A percentile compares a stretch with the other conserved stretches of the same genome.
These are phyloP conservation scores for Fragosphaeria purpurea DNA, from an alignment of 2,329 filamentous ascomycete species.

Conservation along the genomic window DNA sequence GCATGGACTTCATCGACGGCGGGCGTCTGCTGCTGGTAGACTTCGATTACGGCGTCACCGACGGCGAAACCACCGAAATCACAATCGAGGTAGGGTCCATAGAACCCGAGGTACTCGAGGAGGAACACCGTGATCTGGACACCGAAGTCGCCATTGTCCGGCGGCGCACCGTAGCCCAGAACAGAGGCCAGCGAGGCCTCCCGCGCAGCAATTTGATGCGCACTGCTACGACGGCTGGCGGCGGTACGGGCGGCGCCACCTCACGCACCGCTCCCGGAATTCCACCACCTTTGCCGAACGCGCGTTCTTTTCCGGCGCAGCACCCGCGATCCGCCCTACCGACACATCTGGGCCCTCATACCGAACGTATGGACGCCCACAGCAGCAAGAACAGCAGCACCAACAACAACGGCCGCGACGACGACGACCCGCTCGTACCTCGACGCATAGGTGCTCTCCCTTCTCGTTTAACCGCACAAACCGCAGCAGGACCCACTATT, in stretches of 20 bases:
- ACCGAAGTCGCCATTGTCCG: conserved; percentile 71
- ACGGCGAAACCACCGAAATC: conserved; percentile 48
- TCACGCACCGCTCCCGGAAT: conserved; percentile 6
- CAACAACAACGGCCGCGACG: conserved; percentile 15
- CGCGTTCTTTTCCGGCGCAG: background rate
- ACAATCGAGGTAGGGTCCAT: conserved; percentile 66
- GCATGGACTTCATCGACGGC: conserved; percentile 66
- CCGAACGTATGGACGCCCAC: background rate
- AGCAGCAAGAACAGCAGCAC: conserved; percentile 2
- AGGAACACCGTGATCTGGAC: conserved; percentile 64
- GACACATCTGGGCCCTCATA: too few relatives aligned
- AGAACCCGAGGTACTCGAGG: conserved; percentile 59
- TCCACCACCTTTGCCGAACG: background rate
- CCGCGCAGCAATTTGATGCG: conserved; percentile 37
- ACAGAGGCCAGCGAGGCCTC: conserved; percentile 36
- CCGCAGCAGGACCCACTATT: too few relatives aligned
- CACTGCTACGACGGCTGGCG: conserved; percentile 33
- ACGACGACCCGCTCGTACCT: conserved; percentile 44
- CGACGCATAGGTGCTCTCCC: conserved; percentile 33
- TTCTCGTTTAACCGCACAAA: too few relatives aligned
- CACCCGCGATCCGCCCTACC: background rate
- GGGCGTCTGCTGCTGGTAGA: conserved; percentile 64
- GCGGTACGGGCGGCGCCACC: background rate
- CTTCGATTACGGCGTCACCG: conserved; percentile 52
- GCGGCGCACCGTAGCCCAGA: conserved; percentile 60